These are phyloP conservation scores for Suhomyces wounanorum DNA, from an alignment of 1,139 yeast genomes.

Conservation along the genomic window DNA sequence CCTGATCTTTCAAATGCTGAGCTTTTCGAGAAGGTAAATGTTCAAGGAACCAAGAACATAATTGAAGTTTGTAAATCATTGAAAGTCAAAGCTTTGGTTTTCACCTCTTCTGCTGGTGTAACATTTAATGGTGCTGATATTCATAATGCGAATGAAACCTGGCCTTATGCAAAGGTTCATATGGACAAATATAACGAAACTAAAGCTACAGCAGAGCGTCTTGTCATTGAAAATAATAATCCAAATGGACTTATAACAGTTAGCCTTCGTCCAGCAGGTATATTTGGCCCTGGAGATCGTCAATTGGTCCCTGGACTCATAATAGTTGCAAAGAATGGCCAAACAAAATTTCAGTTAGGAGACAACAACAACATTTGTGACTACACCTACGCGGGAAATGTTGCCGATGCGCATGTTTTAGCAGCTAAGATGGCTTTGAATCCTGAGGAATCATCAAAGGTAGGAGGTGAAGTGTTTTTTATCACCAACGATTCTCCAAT, in stretches of 20 bases:
- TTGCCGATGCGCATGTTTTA: constrained; percentile 92
- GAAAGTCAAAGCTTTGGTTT: constrained; percentile 70
- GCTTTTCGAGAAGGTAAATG: constrained; percentile 86
- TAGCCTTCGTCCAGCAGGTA: constrained; percentile 95
- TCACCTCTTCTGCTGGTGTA: constrained; percentile 97
- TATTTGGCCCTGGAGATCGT: constrained; percentile 98
- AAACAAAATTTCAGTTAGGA: constrained; percentile 90
- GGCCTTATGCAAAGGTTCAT: constrained; percentile 89
- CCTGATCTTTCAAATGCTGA: constrained; percentile 47
- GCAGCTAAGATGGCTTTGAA: constrained; percentile 78
- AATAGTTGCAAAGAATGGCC: constrained; percentile 79
- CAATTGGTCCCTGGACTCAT: constrained; percentile 94
- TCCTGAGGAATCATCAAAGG: constrained; percentile 35
- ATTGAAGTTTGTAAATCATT: constrained; percentile 61
- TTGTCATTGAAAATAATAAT: constrained; percentile 72
- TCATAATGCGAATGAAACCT: constrained; percentile 86
- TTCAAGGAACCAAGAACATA: constrained; percentile 81
- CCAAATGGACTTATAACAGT: constrained; percentile 66
- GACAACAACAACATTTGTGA: constrained; percentile 92
- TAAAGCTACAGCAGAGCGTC: constrained; percentile 86
- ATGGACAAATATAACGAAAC: constrained; percentile 98
- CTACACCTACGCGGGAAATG: constrained; percentile 99
- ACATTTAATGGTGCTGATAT: constrained; percentile 92
- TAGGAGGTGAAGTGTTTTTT: constrained; percentile 87
- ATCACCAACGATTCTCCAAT: constrained; percentile 93